Base-by-base conservation (phyloP, 106 monocot genomes). In the Dactylorhiza incarnata region DNA sequence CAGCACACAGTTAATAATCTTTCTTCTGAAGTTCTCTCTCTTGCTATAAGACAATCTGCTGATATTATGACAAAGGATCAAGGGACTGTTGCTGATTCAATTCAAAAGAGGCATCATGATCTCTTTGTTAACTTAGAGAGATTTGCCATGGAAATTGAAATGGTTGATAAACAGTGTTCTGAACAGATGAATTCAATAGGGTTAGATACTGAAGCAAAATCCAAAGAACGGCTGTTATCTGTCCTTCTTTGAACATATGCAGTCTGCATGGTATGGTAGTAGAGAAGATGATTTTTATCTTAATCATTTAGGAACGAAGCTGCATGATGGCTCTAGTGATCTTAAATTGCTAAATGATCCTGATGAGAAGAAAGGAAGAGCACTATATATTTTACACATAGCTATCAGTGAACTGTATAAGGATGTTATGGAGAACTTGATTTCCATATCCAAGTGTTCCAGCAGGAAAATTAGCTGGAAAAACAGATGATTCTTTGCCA, bases 11-110 rank as follows among this genome's bases (percentile, higher is more conserved):
- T 89, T 45, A 91, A 72, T 68, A 94, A 82, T 49, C 83, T 88
- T 76, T 94, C 99, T 67, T 49, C 87, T 59, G 99, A 99, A 67
- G 56, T 84, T 46, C 84, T 99, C 24, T 82, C 89, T 56, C 76
- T 99, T 82, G 79, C 87, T 29, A 84, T 76, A 82, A 83, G 76
- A 65, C 87, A 92, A 74, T 89, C 88, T 84, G 73, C 86, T 69
- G 94, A 94, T 13, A 83, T 99, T 80, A 74, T 94, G 77, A 79
- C 84, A 75, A 91, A 87, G 73, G n/a, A 67, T 52, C 87, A 87
- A 82, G 79, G 86, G 55, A 80, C 84, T 65, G 77, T 49, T 78
- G 54, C 74, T 79, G 90, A 85, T 69, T 88, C 88, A 69, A 58
- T 90, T 77, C 79, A 91, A 50, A 84, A 88, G 63, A 88, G 83